Evolutionary conservation across 2,329 filamentous ascomycete species (phyloP), one percentile per base, ranked within the genome.

Genomic region (Aspergillus ruber): DNA sequence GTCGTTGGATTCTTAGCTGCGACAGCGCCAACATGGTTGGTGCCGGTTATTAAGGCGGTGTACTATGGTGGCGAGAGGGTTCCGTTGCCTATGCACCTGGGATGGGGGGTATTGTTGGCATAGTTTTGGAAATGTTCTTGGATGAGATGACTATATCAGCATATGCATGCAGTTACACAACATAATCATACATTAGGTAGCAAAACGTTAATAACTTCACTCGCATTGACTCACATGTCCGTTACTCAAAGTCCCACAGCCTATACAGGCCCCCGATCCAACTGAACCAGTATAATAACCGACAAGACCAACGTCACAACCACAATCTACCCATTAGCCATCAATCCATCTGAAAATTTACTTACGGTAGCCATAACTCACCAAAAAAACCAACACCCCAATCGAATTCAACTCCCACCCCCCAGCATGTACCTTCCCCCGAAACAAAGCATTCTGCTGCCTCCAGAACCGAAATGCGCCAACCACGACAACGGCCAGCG

Each of bases 401-500:
- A 82, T 71, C 0, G 65, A 54, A 45, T 72, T 68, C 6, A 84
- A 58, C 57, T 84, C 81, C 75, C 79, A 82, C 0, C 81, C 81
- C 5, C 81, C 80, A 2, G 74, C 72, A 58, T 77, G 65, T 0
- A 80, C 71, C 57, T 77, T 83, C 0, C 81, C 82, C 49, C 74
- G 62, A 3, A 79, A 65, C 50, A 85, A 76, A 1, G 78, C 79
- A 58, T 72, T 72, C 62, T 85, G 82, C 54, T 82, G 75, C 48
- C 76, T 74, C 75, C 77, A 85, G 56, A 81, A 83, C 21, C 82
- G 72, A 52, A 74, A 71, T 1, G 75, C 73, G 1, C 82, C 83
- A n/a, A 84, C 55, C 0, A 76, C 25, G 0, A 76, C 63, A 6
- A 79, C 69, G 1, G 75, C 38, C 18, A 81, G 69, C 0, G 78